A percentile compares a stretch with the other conserved stretches of the same genome.
phyloP scores from a whole-genome alignment of 2,329 filamentous ascomycete genomes.

The Venturia carpophila region DNA sequence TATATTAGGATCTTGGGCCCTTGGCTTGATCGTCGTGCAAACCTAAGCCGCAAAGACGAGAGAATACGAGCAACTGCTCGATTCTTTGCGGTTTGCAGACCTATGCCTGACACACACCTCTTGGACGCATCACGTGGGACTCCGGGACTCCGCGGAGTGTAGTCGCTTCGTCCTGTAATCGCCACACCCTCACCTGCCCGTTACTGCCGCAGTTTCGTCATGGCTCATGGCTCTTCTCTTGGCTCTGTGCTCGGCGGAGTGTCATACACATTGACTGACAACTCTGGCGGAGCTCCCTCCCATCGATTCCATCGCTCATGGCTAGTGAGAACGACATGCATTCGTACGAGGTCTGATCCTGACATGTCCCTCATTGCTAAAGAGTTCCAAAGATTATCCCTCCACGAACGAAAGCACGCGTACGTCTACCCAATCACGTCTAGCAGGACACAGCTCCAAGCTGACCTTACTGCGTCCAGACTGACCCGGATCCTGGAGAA shows the following conservation, averaged over 20 bases:
- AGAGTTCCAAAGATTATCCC: slow-evolving; percentile 3
- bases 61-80: too few species aligned
- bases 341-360: neutral
- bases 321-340: neutral
- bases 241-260: neutral
- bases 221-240: neutral
- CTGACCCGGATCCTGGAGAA: slow-evolving; percentile 3
- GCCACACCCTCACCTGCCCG: too few species aligned
- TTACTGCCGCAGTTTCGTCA: neutral
- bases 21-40: too few species aligned
- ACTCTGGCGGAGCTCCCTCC: neutral
- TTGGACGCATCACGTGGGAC: neutral
- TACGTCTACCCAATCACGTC: neutral
- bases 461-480: neutral
- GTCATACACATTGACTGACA: neutral
- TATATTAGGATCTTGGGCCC: too few species aligned
- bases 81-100: too few species aligned
- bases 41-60: too few species aligned
- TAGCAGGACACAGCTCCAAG: neutral
- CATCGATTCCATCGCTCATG: neutral
- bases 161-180: neutral
- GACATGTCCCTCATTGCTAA: slow-evolving; percentile 4
- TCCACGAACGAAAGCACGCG: slow-evolving; percentile 5
- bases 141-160: slow-evolving; percentile 4
- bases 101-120: neutral